phyloP scores from a whole-genome alignment of 1,139 yeast species.

The Starmera stellimalicola region DNA sequence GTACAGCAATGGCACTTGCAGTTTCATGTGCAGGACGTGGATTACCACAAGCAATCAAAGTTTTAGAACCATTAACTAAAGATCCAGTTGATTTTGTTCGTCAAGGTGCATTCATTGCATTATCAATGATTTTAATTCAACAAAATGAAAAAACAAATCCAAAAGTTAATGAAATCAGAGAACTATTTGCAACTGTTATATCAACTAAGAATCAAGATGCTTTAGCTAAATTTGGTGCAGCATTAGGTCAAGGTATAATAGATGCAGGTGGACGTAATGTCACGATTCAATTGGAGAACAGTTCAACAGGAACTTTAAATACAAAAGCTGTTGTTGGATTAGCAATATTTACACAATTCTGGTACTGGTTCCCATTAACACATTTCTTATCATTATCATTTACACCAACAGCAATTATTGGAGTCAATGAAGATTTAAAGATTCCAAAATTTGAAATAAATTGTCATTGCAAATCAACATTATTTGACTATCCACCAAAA shows the following conservation, averaged over 20 bases:
- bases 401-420: slow-evolving; percentile 86
- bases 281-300: slow-evolving; percentile 84
- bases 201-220: slow-evolving; percentile 92
- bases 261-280: slow-evolving; percentile 99
- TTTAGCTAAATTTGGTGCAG: slow-evolving; percentile 95
- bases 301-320: slow-evolving; percentile 87
- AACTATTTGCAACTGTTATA: slow-evolving; percentile 65
- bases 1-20: slow-evolving; percentile 96
- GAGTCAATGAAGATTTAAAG: slow-evolving; percentile 77
- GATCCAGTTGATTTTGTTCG: slow-evolving; percentile 97
- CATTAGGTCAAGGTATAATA: slow-evolving; percentile 92
- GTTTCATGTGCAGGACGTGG: slow-evolving; percentile 96
- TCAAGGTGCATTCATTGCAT: slow-evolving; percentile 93
- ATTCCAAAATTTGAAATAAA: slow-evolving; percentile 78
- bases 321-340: slow-evolving; percentile 89
- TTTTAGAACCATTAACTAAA: slow-evolving; percentile 83
- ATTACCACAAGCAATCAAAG: slow-evolving; percentile 79
- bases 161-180: slow-evolving; percentile 68
- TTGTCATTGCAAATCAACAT: slow-evolving; percentile 72
- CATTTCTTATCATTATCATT: slow-evolving; percentile 89
- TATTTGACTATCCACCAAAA: slow-evolving; percentile 88
- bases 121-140: slow-evolving; percentile 87
- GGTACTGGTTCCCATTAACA: slow-evolving; percentile 98
- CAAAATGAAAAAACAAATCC: slow-evolving; percentile 84
- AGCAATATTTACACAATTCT: slow-evolving; percentile 81